Evolutionary conservation across 495 filamentous ascomycete species (phyloP).

Genomic region (Annulohypoxylon nitens): DNA sequence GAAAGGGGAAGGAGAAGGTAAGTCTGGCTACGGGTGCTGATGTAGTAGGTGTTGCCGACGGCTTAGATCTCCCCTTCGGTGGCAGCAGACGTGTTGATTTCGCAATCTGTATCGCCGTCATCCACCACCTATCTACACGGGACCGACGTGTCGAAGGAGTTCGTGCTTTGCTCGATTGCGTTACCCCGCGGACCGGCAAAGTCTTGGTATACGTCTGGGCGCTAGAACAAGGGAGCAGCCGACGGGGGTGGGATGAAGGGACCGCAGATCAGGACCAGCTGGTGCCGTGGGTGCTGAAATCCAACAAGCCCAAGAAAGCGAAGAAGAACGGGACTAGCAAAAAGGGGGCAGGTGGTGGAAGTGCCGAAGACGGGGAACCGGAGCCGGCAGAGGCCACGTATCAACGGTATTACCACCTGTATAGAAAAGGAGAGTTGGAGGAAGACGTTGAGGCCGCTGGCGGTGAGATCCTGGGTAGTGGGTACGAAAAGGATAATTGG

Average conservation of each 20-base stretch:
- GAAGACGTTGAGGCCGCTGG: constrained; percentile 80
- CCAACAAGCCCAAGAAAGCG: constrained; percentile 52
- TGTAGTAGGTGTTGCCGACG: constrained; percentile 75
- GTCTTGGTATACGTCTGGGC: constrained; percentile 96
- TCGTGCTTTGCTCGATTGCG: constrained; percentile 74
- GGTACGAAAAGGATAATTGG: constrained; percentile 99
- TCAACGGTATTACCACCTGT: constrained; percentile 95
- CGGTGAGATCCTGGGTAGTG: constrained; percentile 79
- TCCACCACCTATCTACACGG: constrained; percentile 93
- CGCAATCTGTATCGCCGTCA: constrained; percentile 92
- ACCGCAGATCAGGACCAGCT: constrained; percentile 87
- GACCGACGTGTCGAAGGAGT: constrained; percentile 80
- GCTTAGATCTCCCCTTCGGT: constrained; percentile 76
- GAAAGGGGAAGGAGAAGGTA: not conserved
- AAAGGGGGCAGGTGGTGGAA: constrained; percentile 24
- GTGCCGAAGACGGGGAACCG: constrained; percentile 14
- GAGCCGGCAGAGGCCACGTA: constrained; percentile 66
- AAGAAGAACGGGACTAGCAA: constrained; percentile 34
- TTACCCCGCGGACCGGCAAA: constrained; percentile 69
- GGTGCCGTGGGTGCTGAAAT: constrained; percentile 91
- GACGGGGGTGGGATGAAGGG: constrained; percentile 91
- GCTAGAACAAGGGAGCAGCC: constrained; percentile 88
- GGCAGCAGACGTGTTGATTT: constrained; percentile 79
- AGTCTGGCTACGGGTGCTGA: constrained; percentile 25
- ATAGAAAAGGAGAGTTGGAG: constrained; percentile 87